phyloP scores from a whole-genome alignment of 345 rosid species.

The Gossypium turneri region DNA sequence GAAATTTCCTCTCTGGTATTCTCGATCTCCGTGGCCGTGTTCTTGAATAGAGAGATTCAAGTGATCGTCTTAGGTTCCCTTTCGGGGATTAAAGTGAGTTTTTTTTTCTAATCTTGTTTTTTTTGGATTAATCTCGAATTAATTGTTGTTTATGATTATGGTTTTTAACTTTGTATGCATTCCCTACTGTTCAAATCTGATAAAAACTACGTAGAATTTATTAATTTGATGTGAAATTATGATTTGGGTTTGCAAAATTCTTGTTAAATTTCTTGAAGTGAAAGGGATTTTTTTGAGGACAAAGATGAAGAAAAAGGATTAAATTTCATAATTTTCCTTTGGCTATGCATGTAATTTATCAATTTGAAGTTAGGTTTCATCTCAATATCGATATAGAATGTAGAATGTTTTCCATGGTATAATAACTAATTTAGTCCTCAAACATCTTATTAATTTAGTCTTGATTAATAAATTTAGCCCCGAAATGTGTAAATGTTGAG shows the following conservation, averaged over 20 bases:
- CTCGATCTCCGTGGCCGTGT: neutral
- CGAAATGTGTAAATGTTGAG: no score
- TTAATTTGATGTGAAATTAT: neutral
- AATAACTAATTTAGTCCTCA: no score
- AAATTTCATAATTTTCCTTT: no score
- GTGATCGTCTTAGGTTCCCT: neutral
- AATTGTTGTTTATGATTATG: neutral
- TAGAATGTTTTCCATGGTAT: no score
- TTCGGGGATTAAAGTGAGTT: slow-evolving; percentile 2
- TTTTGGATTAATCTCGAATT: neutral
- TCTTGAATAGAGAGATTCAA: neutral
- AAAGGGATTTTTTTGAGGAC: no score
- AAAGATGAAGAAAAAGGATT: no score
- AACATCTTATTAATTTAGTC: no score
- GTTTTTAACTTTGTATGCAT: neutral
- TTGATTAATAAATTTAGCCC: no score
- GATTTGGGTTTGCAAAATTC: neutral
- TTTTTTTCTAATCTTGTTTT: neutral
- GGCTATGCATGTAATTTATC: no score
- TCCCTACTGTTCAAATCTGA: neutral
- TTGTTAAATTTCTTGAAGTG: no score
- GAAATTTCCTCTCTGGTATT: neutral
- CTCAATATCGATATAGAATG: no score
- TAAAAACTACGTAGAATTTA: neutral
- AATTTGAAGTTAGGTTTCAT: no score